Conservation (phyloP, 345 rosid species). For the Populus alba region DNA sequence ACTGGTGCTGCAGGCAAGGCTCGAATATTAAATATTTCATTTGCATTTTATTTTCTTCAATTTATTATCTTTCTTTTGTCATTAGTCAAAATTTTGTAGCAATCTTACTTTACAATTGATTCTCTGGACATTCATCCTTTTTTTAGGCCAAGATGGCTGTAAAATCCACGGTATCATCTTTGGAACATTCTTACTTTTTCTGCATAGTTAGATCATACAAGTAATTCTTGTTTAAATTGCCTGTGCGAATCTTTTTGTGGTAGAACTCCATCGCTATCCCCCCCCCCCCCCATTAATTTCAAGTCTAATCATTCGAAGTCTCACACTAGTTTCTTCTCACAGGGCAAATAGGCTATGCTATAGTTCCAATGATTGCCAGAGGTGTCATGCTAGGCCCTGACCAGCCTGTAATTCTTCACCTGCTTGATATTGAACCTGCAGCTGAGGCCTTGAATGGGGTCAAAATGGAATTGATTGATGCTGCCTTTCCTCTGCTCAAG, state of each 20-base stretch:
- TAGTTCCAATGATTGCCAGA: conserved; percentile 79
- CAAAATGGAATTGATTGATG: conserved; percentile 76
- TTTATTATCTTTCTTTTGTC: background rate
- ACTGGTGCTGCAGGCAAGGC: conserved; percentile 82
- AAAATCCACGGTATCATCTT: too few species aligned
- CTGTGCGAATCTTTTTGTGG: too few species aligned
- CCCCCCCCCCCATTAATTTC: too few species aligned
- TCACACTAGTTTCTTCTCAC: conserved; percentile 6
- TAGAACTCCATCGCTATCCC: too few species aligned
- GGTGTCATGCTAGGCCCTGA: conserved; percentile 79
- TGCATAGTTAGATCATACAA: too few species aligned
- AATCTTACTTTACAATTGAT: background rate
- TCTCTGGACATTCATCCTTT: background rate
- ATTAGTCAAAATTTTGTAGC: background rate
- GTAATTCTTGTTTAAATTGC: too few species aligned
- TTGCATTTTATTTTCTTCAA: background rate
- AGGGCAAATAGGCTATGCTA: conserved; percentile 90
- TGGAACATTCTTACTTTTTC: too few species aligned
- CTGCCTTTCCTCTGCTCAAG: conserved; percentile 78
- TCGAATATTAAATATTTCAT: background rate
- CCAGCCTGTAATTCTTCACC: conserved; percentile 75
- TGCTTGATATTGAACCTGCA: conserved; percentile 70
- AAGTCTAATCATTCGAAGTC: too few species aligned
- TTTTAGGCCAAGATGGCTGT: background rate
- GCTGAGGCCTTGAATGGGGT: conserved; percentile 62